Evolutionary conservation across 139 green algal genomes (phyloP).

Genomic region (Tetraselmis striata): DNA sequence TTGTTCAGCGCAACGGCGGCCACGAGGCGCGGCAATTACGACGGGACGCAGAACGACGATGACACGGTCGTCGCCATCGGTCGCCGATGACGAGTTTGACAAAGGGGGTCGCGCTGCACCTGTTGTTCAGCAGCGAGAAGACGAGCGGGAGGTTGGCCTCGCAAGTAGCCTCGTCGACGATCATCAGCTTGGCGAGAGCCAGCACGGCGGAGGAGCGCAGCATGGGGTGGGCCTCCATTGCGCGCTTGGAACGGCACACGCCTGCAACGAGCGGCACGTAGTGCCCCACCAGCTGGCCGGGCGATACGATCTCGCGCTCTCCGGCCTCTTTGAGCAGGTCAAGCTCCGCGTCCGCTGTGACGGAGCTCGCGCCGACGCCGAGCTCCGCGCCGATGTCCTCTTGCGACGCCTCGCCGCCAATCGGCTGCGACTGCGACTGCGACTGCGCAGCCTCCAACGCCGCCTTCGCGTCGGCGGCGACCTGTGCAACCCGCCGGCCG

Average conservation of each 20-base stretch:
- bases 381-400: slow-evolving; percentile 66
- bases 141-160: slow-evolving; percentile 66
- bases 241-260: slow-evolving; percentile 38
- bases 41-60: too few species aligned
- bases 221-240: slow-evolving; percentile 22
- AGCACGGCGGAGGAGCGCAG: slow-evolving; percentile 69
- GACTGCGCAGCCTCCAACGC: neutral
- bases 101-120: slow-evolving; percentile 8
- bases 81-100: too few species aligned
- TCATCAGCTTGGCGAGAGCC: slow-evolving; percentile 86
- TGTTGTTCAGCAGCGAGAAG: slow-evolving; percentile 60
- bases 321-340: slow-evolving; percentile 55
- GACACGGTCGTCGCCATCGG: too few species aligned
- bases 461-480: neutral
- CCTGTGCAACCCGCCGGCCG: too few species aligned
- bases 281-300: slow-evolving; percentile 41
- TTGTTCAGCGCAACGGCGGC: too few species aligned
- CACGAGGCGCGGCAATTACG: too few species aligned
- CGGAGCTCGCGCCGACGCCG: slow-evolving; percentile 36
- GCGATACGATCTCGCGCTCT: slow-evolving; percentile 54
- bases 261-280: slow-evolving; percentile 44
- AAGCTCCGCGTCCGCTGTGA: slow-evolving; percentile 60
- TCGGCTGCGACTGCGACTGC: neutral
- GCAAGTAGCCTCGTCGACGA: slow-evolving; percentile 71
- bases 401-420: slow-evolving; percentile 18